phyloP scores from a whole-genome alignment of 208 protist species.

The Trypanosoma lewisi region DNA sequence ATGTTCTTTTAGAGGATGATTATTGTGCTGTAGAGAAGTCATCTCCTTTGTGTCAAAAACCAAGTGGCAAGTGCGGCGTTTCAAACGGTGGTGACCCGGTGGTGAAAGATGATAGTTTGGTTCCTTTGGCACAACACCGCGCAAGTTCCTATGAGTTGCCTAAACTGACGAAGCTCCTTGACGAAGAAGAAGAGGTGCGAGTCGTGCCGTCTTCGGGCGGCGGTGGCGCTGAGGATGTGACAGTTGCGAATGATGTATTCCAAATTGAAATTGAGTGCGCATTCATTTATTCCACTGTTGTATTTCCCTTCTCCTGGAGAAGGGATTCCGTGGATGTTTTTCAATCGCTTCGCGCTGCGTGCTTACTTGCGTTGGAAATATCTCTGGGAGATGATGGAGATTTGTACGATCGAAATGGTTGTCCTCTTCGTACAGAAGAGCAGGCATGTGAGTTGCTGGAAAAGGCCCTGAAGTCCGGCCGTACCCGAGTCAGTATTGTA shows the following conservation, averaged over 20 bases:
- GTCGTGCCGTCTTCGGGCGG: background rate
- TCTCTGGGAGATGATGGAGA: slow-evolving; percentile 4
- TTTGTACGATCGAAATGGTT: slow-evolving; percentile 13
- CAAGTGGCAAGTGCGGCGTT: background rate
- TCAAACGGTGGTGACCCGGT: background rate
- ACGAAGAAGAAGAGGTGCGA: background rate
- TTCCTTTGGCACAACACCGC: no score
- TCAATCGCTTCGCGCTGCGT: slow-evolving; percentile 3
- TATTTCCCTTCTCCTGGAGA: slow-evolving; percentile 22
- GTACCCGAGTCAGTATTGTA: slow-evolving; percentile 11
- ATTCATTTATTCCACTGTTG: background rate
- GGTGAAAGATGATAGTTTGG: background rate
- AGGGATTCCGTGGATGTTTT: background rate
- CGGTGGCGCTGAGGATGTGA: background rate
- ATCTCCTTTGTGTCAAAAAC: background rate
- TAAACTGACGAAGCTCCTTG: no score
- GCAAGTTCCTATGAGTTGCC: no score
- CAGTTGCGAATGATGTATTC: background rate
- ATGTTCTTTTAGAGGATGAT: background rate
- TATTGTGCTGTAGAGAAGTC: background rate
- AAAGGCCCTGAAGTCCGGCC: background rate
- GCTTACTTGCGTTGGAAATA: slow-evolving; percentile 8
- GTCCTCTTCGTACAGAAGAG: slow-evolving; percentile 11
- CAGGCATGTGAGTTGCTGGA: slow-evolving; percentile 8
- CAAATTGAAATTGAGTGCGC: slow-evolving; percentile 22